These are phyloP conservation scores for Penicillium riverlandense DNA, from an alignment of 495 filamentous ascomycete genomes.

Conservation along the genomic window DNA sequence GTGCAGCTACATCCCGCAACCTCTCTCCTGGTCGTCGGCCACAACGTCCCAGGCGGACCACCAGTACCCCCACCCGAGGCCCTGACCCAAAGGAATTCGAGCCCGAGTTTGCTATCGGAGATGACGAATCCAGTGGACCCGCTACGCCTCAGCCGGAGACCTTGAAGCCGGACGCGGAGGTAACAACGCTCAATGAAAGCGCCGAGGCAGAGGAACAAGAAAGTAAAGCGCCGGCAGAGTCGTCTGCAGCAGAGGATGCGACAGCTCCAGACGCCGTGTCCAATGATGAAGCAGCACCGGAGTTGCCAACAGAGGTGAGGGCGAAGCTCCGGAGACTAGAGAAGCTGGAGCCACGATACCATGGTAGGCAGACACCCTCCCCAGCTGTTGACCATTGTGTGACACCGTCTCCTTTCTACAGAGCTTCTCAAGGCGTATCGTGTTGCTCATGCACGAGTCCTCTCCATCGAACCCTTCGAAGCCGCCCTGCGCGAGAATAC, in stretches of 20 bases:
- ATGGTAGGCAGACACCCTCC: slow-evolving; percentile 46
- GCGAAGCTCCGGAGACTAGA: slow-evolving; percentile 65
- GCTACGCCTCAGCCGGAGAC: slow-evolving; percentile 43
- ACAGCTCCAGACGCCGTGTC: slow-evolving; percentile 9
- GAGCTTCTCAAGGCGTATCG: slow-evolving; percentile 89
- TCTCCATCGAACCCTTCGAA: slow-evolving; percentile 88
- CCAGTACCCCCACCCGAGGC: slow-evolving; percentile 42
- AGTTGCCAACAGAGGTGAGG: slow-evolving; percentile 68
- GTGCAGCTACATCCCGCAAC: slow-evolving; percentile 38
- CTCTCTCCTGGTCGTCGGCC: slow-evolving; percentile 46
- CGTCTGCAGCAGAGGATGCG: slow-evolving; percentile 15
- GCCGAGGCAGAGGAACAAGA: slow-evolving; percentile 20
- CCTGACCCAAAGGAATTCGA: slow-evolving; percentile 85
- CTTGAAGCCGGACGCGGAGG: slow-evolving; percentile 16
- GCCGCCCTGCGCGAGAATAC: slow-evolving; percentile 84
- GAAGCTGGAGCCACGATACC: slow-evolving; percentile 79
- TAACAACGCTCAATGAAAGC: slow-evolving; percentile 12
- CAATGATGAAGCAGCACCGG: slow-evolving; percentile 28
- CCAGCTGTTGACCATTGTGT: no score
- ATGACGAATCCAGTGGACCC: slow-evolving; percentile 57
- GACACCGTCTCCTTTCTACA: slow-evolving; percentile 16
- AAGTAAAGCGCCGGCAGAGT: slow-evolving; percentile 18
- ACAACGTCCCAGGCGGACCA: slow-evolving; percentile 42
- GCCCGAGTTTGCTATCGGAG: slow-evolving; percentile 72
- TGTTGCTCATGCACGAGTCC: slow-evolving; percentile 75